phyloP scores from a whole-genome alignment of 768 basidiomycete species.

The Scleroderma citrinum region DNA sequence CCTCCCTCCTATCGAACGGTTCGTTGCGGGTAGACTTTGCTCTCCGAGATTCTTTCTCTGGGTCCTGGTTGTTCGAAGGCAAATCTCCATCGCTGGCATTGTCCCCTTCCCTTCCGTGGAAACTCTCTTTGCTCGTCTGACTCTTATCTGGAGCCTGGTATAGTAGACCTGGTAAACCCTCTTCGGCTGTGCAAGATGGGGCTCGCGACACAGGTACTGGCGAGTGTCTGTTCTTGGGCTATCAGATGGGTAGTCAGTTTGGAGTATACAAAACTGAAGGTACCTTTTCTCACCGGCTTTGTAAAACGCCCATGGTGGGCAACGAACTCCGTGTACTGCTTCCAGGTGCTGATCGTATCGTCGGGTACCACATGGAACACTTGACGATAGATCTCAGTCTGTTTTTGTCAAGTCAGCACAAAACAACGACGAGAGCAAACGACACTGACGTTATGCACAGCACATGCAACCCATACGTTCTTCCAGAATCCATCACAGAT shows the following conservation, averaged over 20 bases:
- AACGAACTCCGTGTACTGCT: slow-evolving; percentile 86
- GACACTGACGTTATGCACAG: slow-evolving; percentile 76
- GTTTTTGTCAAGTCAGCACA: neutral
- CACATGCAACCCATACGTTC: slow-evolving; percentile 80
- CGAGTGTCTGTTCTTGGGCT: slow-evolving; percentile 40
- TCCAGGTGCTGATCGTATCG: slow-evolving; percentile 91
- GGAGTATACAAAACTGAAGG: slow-evolving; percentile 1
- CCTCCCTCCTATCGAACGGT: slow-evolving; percentile 77
- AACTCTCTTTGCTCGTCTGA: slow-evolving; percentile 13
- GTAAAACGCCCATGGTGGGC: slow-evolving; percentile 67
- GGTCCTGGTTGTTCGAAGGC: slow-evolving; percentile 18
- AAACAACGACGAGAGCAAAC: neutral
- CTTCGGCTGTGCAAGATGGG: slow-evolving; percentile 50
- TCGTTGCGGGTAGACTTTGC: slow-evolving; percentile 42
- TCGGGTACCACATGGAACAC: slow-evolving; percentile 94
- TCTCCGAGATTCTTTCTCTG: slow-evolving; percentile 32
- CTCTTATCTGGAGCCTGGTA: slow-evolving; percentile 2
- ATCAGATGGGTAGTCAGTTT: neutral
- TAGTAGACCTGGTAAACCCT: slow-evolving; percentile 3
- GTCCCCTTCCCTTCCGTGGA: slow-evolving; percentile 13
- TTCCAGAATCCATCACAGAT: slow-evolving; percentile 86
- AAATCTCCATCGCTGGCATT: slow-evolving; percentile 13
- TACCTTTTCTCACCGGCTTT: slow-evolving; percentile 46
- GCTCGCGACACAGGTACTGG: slow-evolving; percentile 47
- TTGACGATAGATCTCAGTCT: slow-evolving; percentile 95